Evolutionary conservation across 2,329 filamentous ascomycete genomes (phyloP), one percentile per base, ranked within the genome.

Genomic region (Colletotrichum spinosum): DNA sequence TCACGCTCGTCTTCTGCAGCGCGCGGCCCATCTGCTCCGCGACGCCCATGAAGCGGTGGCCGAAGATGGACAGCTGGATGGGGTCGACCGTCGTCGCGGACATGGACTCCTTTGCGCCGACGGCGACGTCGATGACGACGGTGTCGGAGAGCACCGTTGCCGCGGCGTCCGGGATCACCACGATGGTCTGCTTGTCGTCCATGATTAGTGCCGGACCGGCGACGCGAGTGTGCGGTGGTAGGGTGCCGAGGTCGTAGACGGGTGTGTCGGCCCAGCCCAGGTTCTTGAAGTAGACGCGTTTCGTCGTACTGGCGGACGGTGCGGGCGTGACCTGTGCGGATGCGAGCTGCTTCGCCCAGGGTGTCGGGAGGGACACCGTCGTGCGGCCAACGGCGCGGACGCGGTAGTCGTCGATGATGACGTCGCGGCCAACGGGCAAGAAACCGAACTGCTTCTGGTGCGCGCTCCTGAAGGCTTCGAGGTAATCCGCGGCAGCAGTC

Each of bases 11-110:
- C 78, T 93, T 93, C 72, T 94, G 90, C n/a, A 95, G 77, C 4
- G 90, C 90, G 55, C 90, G 84, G 0, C 92, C 92, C 91, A 94
- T 94, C 72, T 94, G 92, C 75, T 94, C 92, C 0, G 92, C 92
- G 67, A 94, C 92, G 3, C 90, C 88, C 92, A 94, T 94, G 78
- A 95, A 95, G 3, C 92, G 84, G 74, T 94, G 91, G 0, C 88
- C 90, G 71, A 95, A 94, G 64, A 94, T 90, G 69, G 87, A 91
- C 1, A 95, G 82, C 75, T 92, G 85, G 69, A 94, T 91, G 9
- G 90, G 91, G 71, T 92, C 88, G 3, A 91, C 85, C 53, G 68
- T 62, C 11, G 60, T 67, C 12, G 56, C 53, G 12, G 61, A 65
- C 17, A 67, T 55, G 42, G 52, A 65, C 56, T 67, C 57, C 52